Evolutionary conservation across 352 stramenopile genomes (phyloP).

Genomic region (Phytophthora brassicae): DNA sequence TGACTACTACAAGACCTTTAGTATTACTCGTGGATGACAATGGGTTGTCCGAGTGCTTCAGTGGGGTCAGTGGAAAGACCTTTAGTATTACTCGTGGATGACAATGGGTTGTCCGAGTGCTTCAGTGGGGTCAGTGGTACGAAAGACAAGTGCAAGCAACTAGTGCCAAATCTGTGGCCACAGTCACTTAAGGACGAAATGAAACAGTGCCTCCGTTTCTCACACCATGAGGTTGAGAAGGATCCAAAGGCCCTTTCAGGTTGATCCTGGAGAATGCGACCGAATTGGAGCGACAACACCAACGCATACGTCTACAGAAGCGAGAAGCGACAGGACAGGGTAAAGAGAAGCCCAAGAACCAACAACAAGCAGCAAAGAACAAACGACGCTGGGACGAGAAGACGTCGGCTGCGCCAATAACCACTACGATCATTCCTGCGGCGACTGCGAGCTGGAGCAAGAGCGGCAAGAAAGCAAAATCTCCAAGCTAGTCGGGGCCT

Average conservation of each 20-base stretch:
- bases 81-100: too few species aligned
- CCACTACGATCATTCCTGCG: background rate
- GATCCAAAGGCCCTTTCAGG: conserved; percentile 3
- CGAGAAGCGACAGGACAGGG: background rate
- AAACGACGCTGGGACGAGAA: background rate
- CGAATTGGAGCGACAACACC: conserved; percentile 2
- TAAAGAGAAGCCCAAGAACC: background rate
- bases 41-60: too few species aligned
- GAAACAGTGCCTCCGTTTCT: background rate
- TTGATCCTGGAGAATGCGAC: conserved; percentile 13
- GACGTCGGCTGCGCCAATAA: background rate
- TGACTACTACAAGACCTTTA: conserved; percentile 8
- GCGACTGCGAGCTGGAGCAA: background rate
- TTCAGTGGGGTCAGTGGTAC: background rate
- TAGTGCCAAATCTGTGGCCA: conserved; percentile 4
- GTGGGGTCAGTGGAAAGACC: too few species aligned
- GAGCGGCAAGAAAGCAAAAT: background rate
- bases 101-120: conserved; percentile 1
- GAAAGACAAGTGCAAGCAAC: conserved; percentile 3
- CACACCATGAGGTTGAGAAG: background rate
- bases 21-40: too few species aligned
- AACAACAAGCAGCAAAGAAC: background rate
- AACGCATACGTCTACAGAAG: conserved; percentile 4
- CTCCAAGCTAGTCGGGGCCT: background rate
- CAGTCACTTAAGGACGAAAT: conserved; percentile 2